Base-by-base conservation (phyloP, 2,329 filamentous ascomycete genomes). In the Blastomyces parvus region DNA sequence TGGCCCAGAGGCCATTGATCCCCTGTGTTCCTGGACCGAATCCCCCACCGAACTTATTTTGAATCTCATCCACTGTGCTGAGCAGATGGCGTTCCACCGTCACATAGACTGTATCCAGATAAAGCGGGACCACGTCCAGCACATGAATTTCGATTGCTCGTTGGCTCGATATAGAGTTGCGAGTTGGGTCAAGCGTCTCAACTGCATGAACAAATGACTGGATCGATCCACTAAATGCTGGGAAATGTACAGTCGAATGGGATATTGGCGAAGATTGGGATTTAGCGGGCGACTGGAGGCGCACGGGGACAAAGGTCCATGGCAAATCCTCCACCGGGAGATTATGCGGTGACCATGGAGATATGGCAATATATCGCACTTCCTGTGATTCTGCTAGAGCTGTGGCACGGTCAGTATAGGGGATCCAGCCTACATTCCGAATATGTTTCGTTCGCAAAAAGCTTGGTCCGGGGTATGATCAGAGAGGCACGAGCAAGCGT, bases 231-330 rank as follows among this genome's bases (percentile, higher is more conserved):
- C 91, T 44, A 88, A 83, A 59, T 84, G 88, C 64, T 83, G 82
- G 61, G 85, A 95, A 58, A 82, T 92, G 87, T 48, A 97, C 82
- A 1, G 90, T 95, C 5, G 89, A 90, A 67, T 88, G 84, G 22
- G 89, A 84, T 53, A 91, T 81, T 11, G 84, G 82, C 53, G 84
- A 81, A 52, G 86, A 86, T 67, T 80, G 76, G 22, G 76, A 77
- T 65, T 72, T 74, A 69, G 75, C 77, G 66, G 69, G 70, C n/a
- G 69, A 74, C 62, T 76, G 78, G 62, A 81, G 80, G 27, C 82
- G 81, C 64, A 96, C 84, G 1, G 93, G 90, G 42, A 97, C 84
- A 59, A 97, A 84, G 8, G 91, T 91, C 94, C 94, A 99, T 57
- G 84, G 82, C 22, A 86, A 84, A 64, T 86, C 84, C 71, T 88